Evolutionary conservation across 116 monocot species (phyloP), one percentile per base, ranked within the genome.

Genomic region (Phalaenopsis hybrid): DNA sequence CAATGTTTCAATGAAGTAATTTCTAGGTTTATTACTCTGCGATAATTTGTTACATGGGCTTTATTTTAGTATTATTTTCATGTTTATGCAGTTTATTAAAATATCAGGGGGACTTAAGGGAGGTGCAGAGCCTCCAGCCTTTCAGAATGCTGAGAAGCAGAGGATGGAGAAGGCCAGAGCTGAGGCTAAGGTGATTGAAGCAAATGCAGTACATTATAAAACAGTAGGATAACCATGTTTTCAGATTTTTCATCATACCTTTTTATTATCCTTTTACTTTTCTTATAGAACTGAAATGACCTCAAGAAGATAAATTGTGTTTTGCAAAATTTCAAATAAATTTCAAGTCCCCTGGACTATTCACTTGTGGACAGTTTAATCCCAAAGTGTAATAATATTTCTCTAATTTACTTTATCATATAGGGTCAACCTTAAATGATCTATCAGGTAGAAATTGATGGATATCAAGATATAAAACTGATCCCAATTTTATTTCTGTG

Each of bases 121-220:
- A 25, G 94, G 94, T 49, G 78, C 91, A 81, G 94, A 92, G 75
- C 96, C 96, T 70, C 96, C 96, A 81, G 94, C 96, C 43, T 96
- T 96, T 79, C 96, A 94, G 79, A 89, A 84, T 81, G 96, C 96
- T 81, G 92, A 96, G 85, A 88, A 25, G 81, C 81, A 86, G 82
- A 91, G 96, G 58, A 83, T 81, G 78, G 74, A 86, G 67, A 78
- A 81, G 41, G 80, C 55, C 58, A 77, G 79, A 76, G 77, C 21
- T 61, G 68, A 79, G 45, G 88, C 74, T 81, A 88, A 85, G 81
- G 83, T 74, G 0, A 82, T 48, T 55, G 78, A 80, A 80, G 80
- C 55, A 45, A 59, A 4, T 79, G 70, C 8, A 80, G 88, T 81
- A 48, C 75, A 80, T 77, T 44, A 77, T n/a, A 1, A 69, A 70